Conservation (phyloP, 306 rosid species). For the Rosa rugosa region DNA sequence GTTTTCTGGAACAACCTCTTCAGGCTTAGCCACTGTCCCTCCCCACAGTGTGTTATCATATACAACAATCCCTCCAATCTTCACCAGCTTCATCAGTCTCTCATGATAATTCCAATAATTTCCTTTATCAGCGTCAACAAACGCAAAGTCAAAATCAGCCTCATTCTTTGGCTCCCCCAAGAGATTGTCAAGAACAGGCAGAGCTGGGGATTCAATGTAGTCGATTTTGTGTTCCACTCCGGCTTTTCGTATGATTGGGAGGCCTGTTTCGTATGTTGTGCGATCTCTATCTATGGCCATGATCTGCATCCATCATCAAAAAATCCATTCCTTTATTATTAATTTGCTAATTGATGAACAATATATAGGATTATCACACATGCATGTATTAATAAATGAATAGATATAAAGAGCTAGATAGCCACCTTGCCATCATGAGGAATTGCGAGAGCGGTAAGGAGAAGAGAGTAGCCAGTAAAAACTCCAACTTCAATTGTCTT, state of each 20-base stretch:
- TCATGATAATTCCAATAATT: slow-evolving; percentile 57
- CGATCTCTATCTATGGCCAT: slow-evolving; percentile 50
- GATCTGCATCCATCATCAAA: slow-evolving; percentile 32
- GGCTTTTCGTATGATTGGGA: slow-evolving; percentile 53
- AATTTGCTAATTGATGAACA: not conserved
- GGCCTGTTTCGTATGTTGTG: slow-evolving; percentile 48
- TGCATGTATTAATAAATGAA: too few relatives aligned
- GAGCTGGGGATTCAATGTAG: slow-evolving; percentile 52
- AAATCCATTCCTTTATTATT: too few relatives aligned
- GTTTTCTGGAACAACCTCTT: not conserved
- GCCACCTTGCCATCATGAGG: too few relatives aligned
- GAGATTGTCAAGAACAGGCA: slow-evolving; percentile 48
- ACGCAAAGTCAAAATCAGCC: slow-evolving; percentile 53
- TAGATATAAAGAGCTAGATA: too few relatives aligned
- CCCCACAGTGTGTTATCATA: slow-evolving; percentile 60
- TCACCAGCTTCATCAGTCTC: slow-evolving; percentile 42
- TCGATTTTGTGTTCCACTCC: slow-evolving; percentile 64
- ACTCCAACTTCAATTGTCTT: slow-evolving; percentile 63
- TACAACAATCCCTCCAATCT: slow-evolving; percentile 45
- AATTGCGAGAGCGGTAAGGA: too few relatives aligned
- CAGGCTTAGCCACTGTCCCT: slow-evolving; percentile 29
- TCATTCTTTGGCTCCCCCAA: slow-evolving; percentile 37
- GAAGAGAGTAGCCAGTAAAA: slow-evolving; percentile 65
- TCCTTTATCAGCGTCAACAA: slow-evolving; percentile 52
- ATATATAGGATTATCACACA: too few relatives aligned